phyloP scores from a whole-genome alignment of 2,329 filamentous ascomycete species.

The Microdochium nivale region DNA sequence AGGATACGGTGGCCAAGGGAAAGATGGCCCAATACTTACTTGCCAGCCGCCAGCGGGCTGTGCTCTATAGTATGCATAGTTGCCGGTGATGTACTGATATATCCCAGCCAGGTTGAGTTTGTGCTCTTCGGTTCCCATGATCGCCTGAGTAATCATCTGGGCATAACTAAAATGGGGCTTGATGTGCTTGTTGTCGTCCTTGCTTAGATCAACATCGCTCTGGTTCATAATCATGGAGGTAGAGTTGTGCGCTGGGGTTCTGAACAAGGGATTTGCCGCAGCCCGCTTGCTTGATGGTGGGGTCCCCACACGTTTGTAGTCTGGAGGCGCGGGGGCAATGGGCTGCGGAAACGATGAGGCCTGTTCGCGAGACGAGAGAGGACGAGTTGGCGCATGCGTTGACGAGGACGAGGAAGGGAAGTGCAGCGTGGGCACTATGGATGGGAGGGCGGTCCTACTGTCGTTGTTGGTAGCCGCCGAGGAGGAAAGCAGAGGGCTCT shows the following conservation, averaged over 20 bases:
- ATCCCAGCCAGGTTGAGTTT: slow-evolving; percentile 89
- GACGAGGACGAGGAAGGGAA: background rate
- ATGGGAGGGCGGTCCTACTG: background rate
- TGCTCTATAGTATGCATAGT: slow-evolving; percentile 89
- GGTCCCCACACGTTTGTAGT: slow-evolving; percentile 53
- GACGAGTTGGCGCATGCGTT: background rate
- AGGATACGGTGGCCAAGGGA: background rate
- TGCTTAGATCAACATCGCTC: slow-evolving; percentile 64
- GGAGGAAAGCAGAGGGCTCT: slow-evolving; percentile 9
- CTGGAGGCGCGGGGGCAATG: slow-evolving; percentile 50
- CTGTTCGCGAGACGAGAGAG: background rate
- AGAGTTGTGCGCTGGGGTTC: slow-evolving; percentile 28
- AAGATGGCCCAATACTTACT: slow-evolving; percentile 37
- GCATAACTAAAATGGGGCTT: slow-evolving; percentile 97
- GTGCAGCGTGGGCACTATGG: background rate
- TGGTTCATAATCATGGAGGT: slow-evolving; percentile 37
- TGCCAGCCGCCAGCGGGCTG: slow-evolving; percentile 79
- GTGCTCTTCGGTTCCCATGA: slow-evolving; percentile 76
- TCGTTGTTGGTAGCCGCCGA: background rate
- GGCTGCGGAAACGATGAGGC: slow-evolving; percentile 29
- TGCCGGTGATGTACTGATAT: slow-evolving; percentile 83
- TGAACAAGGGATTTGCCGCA: slow-evolving; percentile 19
- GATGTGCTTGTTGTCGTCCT: slow-evolving; percentile 78
- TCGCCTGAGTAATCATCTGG: slow-evolving; percentile 93
- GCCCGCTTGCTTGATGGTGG: slow-evolving; percentile 40